Evolutionary conservation across 2,329 filamentous ascomycete species (phyloP), one percentile per base, ranked within the genome.

Genomic region (Penicillium crustosum): DNA sequence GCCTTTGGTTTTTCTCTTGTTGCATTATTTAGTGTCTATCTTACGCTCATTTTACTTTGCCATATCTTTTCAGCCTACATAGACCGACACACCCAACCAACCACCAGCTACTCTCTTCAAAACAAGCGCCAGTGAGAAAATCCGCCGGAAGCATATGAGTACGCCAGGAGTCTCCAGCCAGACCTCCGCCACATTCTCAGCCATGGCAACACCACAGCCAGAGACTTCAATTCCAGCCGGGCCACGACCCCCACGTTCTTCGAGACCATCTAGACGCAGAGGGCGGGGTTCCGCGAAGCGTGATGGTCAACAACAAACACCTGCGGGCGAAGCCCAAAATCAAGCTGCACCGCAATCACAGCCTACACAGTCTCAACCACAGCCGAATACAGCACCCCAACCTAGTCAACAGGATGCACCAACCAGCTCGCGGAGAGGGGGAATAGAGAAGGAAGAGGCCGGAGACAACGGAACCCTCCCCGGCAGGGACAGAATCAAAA

Each of bases 261-360:
- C 66, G 6, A 66, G 59, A 33, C 38, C 58, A 15, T 49, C 54
- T 19, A 57, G 68, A 62, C 69, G 70, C 41, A 65, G 69, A 64
- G 66, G 67, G 44, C 63, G 68, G 58, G 70, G 69, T 44, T 66
- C 69, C 59, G 64, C 66, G 39, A 65, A 64, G 27, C 66, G 67
- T 35, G 62, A 66, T 42, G 55, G 59, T 19, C 62, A 58, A 53
- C 68, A 63, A 61, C 66, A 64, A 23, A 56, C 53, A 3, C 55
- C 59, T 36, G 15, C 60, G 27, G 33, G 45, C 9, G 59, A 65
- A 13, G 0, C 23, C 4, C 45, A 49, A 27, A 38, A 38, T 15
- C 58, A 59, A 21, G 19, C 58, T 35, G 21, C 19, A 7, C 6
- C 53, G 0, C 53, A 50, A 55, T 3, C 12, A 21, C 45, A 55